These are phyloP conservation scores for Aschersonia sp. DNA, from an alignment of 2,329 filamentous ascomycete genomes.

Conservation along the genomic window DNA sequence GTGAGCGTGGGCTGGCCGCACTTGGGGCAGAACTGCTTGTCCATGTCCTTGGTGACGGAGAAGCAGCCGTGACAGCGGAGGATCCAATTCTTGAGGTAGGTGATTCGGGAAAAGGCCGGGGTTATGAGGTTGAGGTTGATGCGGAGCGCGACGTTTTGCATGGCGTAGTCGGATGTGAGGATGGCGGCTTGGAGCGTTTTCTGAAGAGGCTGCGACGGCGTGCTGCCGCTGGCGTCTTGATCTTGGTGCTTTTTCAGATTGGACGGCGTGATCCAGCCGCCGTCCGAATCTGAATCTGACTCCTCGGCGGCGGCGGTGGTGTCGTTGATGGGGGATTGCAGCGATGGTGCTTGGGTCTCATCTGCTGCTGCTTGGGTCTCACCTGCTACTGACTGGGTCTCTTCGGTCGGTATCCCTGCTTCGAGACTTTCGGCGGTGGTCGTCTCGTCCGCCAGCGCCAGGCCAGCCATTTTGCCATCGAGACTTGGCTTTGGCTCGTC, in stretches of 20 bases:
- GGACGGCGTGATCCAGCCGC: slow-evolving; percentile 85
- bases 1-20: slow-evolving; percentile 83
- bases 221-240: slow-evolving; percentile 37
- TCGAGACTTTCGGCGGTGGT: not conserved
- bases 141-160: slow-evolving; percentile 92
- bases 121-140: slow-evolving; percentile 89
- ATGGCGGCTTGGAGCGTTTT: slow-evolving; percentile 73
- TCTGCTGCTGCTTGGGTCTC: not conserved
- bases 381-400: not conserved
- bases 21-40: slow-evolving; percentile 79
- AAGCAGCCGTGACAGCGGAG: slow-evolving; percentile 93
- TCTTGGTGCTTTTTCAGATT: slow-evolving; percentile 79
- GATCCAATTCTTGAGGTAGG: slow-evolving; percentile 74
- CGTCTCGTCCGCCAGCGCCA: slow-evolving; percentile 8
- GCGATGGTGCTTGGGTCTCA: not conserved
- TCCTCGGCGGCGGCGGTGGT: slow-evolving; percentile 15
- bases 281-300: slow-evolving; percentile 41
- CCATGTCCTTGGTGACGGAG: slow-evolving; percentile 66
- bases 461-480: slow-evolving; percentile 9
- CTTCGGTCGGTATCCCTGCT: not conserved
- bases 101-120: slow-evolving; percentile 63
- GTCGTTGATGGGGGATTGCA: no score
- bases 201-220: slow-evolving; percentile 34
- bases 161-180: slow-evolving; percentile 88
- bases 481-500: slow-evolving; percentile 5